Evolutionary conservation across 768 basidiomycete genomes (phyloP), one percentile per base, ranked within the genome.

Genomic region (Pholiota microspora): DNA sequence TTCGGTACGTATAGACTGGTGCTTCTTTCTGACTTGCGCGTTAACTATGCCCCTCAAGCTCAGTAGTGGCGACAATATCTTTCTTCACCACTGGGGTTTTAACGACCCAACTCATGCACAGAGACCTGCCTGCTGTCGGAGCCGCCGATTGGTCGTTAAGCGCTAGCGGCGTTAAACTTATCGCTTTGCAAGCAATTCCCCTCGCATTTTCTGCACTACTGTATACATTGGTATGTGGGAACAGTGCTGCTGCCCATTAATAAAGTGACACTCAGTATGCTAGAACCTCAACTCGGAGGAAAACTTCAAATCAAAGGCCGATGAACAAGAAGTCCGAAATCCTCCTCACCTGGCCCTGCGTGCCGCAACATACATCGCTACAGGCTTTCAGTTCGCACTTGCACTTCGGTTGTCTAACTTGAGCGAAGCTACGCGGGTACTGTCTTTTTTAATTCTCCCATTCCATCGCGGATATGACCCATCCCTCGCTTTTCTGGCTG

Each of bases 371-470:
- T 73, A 64, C 44, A 60, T 81, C 48, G 60, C 70, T 27, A 77
- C 80, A 5, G 67, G 74, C 31, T 62, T 82, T 40, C 72, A 77
- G 47, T 86, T 86, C 57, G 80, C 79, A 0, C 65, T 83, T 38
- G 78, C 80, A 1, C 70, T 85, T 47, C 76, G 73, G 40, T 69
- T 86, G 23, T 81, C 82, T 24, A 78, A 79, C 56, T 73, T 86
- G 47, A 76, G 72, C 49, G 77, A 82, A 54, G 68, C 78, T 9
- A 59, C 63, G 13, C 75, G 77, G 45, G 79, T 86, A 32, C 60
- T 82, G 24, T 71, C 74, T 1, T 86, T 85, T 66, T 71, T 84
- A 16, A 60, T 78, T 27, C 71, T 83, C 21, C 81, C 82, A 6
- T 68, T 75, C 44, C 73, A 76, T 54, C 56, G 59, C 12, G 74